phyloP scores from a whole-genome alignment of 1,139 yeast species.

The Sugiyamaella pinicola region DNA sequence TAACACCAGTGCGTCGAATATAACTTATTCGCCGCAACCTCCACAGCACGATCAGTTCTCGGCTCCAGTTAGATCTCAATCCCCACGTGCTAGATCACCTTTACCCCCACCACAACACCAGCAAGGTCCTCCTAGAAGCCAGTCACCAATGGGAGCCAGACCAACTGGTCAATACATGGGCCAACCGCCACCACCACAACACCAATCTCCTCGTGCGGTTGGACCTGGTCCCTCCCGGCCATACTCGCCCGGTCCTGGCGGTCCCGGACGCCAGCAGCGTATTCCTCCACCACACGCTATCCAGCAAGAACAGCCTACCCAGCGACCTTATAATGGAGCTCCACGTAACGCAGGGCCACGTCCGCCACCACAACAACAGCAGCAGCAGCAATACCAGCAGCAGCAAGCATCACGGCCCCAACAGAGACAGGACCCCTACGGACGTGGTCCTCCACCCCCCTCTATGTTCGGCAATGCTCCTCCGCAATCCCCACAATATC shows the following conservation, averaged over 20 bases:
- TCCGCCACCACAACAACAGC: conserved; percentile 11
- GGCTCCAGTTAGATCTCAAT: conserved; percentile 18
- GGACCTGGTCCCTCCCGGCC: conserved; percentile 11
- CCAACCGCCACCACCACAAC: conserved; percentile 1
- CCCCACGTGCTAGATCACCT: conserved; percentile 22
- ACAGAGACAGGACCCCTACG: conserved; percentile 16
- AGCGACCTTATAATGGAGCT: conserved; percentile 13
- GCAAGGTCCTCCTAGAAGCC: conserved; percentile 15
- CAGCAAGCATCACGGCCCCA: conserved; percentile 13
- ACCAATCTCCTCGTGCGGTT: conserved; percentile 8
- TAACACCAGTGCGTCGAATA: conserved; percentile 18
- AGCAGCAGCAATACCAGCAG: conserved; percentile 2
- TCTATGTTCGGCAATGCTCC: conserved; percentile 22
- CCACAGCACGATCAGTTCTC: conserved; percentile 16
- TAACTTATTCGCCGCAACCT: conserved; percentile 8
- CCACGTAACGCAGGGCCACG: conserved; percentile 14
- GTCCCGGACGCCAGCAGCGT: conserved; percentile 15
- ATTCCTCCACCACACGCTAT: conserved; percentile 1
- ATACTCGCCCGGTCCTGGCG: conserved; percentile 19
- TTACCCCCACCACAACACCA: conserved; percentile 15
- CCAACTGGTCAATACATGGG: conserved; percentile 7
- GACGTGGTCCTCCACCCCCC: conserved; percentile 20
- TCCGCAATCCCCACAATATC: conserved; percentile 20
- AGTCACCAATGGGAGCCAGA: conserved; percentile 11
- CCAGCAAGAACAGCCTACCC: conserved; percentile 5